These are phyloP conservation scores for Rhodomyrtus psidioides DNA, from an alignment of 441 rosid species.

Conservation along the genomic window DNA sequence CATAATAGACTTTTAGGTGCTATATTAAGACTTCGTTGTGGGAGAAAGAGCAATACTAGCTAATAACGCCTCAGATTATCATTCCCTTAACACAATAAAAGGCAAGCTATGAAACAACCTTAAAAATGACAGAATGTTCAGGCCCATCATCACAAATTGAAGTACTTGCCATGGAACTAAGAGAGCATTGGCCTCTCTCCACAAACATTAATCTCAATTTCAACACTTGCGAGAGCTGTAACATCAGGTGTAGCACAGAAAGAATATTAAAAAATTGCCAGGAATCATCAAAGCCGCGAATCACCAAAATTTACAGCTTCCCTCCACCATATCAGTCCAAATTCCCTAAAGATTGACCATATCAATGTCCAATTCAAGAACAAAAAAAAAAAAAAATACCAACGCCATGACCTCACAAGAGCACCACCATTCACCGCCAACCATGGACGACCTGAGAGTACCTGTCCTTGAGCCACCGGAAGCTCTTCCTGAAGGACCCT, in stretches of 20 bases:
- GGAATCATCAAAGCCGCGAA: background rate
- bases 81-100: background rate
- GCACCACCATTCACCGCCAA: background rate
- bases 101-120: background rate
- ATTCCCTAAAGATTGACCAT: background rate
- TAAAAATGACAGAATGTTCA: background rate
- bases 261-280: background rate
- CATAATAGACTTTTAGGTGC: background rate
- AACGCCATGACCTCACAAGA: background rate
- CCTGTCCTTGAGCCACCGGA: slow-evolving; percentile 13
- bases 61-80: background rate
- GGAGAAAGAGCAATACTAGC: background rate
- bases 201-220: background rate
- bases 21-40: background rate
- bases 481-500: slow-evolving; percentile 13
- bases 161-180: background rate
- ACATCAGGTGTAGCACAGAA: background rate
- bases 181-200: background rate
- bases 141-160: background rate
- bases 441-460: slow-evolving; percentile 7
- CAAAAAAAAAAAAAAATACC: background rate
- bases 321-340: background rate
- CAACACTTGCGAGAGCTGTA: background rate
- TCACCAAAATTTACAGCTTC: background rate
- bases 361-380: background rate